Base-by-base conservation (phyloP, 352 stramenopile species). In the Phytophthora citricola region DNA sequence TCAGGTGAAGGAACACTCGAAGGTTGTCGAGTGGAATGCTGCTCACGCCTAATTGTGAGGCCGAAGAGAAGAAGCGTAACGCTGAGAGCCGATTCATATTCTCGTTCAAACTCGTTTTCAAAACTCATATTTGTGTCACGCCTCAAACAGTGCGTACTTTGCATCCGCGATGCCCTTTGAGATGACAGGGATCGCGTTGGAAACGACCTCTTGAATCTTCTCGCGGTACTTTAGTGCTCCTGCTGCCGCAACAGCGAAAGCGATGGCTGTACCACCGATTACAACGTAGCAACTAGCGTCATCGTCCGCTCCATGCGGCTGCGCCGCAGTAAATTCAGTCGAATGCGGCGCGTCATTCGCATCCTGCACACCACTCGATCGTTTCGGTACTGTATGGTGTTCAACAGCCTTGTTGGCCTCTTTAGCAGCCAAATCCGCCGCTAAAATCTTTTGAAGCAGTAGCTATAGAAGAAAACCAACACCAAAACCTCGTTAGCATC, bases 101-200 rank as follows among this genome's bases (percentile, higher is more conserved):
- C 4, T 26, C 24, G 24, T 26, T 26, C 2, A 26, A 26, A 4
- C 4, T 4, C 24, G 4, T 26, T 26, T 26, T 26, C 24, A 26
- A 26, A 26, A 26, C 24, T 26, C 24, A 26, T 26, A 26, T 4
- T 26, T 26, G 24, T 26, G 24, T 52, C 54, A 89, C 51, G 75
- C 79, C 8, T 91, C 82, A 51, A 91, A 87, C 5, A 91, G 59
- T 26, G 80, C 80, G 49, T 81, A 84, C 56, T 90, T 90, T 50
- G 81, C 83, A 49, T 92, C 83, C 0, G 69, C 73, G 24, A 92
- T 53, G 0, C 76, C 69, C 48, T 89, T 89, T 9, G 77, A 87
- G 31, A 92, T 78, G n/a, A 67, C 72, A 9, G 80, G 78, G 20
- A 76, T 58, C 10, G 78, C 75, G 32, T 68, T 66, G 4, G 71